Base-by-base conservation (phyloP, 345 rosid species). In the Cardamine resedifolia region DNA sequence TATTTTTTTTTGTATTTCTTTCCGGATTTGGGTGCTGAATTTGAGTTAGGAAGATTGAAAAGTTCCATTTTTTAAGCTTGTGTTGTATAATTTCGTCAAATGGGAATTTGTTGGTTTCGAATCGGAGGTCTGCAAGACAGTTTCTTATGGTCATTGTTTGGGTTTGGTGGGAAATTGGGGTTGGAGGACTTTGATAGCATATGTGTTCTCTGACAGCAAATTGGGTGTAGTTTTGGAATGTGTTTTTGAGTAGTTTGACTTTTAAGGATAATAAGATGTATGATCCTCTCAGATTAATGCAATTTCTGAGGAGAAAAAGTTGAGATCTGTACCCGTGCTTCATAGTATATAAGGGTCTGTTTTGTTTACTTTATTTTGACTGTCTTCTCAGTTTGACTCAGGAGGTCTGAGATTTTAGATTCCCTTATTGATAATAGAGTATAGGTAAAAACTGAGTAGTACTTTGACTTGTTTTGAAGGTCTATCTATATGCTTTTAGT, bases 301-400 rank as follows among this genome's bases (percentile, higher is more conserved):
- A 70, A 57, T 30, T 56, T 57, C 24, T 45, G n/a, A 38, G 16
- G 36, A n/a, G 2, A 27, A 23, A 47, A 39, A 6, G 41, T 31
- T 65, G 68, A 71, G 72, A 77, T 77, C 71, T 70, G 58, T 44
- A n/a, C 48, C 19, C 48, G 20, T n/a, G 20, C 48, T 44, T 44
- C 4, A 44, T 6, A 44, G 19, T n/a, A 44, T 53, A 23, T 14
- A 59, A 38, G 15, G 7, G 50, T 61, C 20, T 53, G 38, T 68
- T 28, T 60, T 67, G 45, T 58, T 58, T 51, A 68, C 58, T 68
- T 48, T 53, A 10, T 36, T 39, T 69, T 75, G 27, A 68, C 51
- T 62, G 50, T 52, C 3, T 68, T 75, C 38, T 30, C 62, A 50
- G 30, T 61, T 68, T 68, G 50, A 66, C 72, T 75, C 33, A 12